Evolutionary conservation across 164 flowering plant species (phyloP), one percentile per base, ranked within the genome.

Genomic region (Hamamelis virginiana): DNA sequence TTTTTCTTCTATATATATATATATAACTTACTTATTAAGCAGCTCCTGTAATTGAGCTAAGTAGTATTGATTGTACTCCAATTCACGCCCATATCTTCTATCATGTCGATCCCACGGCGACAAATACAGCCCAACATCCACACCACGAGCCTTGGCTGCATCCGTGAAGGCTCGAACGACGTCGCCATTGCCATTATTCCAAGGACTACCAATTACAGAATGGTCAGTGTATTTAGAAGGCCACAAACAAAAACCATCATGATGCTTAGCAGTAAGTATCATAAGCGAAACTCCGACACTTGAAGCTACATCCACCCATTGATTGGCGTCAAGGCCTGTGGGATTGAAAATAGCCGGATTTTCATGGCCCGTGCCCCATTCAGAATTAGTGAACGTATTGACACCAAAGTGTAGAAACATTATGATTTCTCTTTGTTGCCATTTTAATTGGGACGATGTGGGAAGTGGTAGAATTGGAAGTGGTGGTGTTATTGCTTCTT

Each of bases 21-120:
- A 38, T 14, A n/a, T 13, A 43, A 62, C 58, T 70, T 65, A 88
- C 97, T 79, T 83, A 18, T 58, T 80, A 45, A 92, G 89, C 1
- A 94, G 83, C 74, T 94, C 98, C 75, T 89, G 96, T 50, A 94
- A 70, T 52, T 94, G 98, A 53, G 89, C 98, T 72, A 94, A 68
- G 76, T 94, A 94, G 65, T 78, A 94, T 69, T 92, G 89, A 53
- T 94, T 94, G 74, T 94, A 94, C 67, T 62, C 51, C 68, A 69
- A 28, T 18, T 82, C 79, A 5, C 69, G 71, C 6, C 97, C 97
- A 59, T 94, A 94, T 77, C 95, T 79, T 4, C 51, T 72, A 50
- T 94, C 98, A 75, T 94, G 98, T 0, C 91, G 80, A 76, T 94
- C 98, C 98, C 98, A 94, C 11, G 98, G 98, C 2, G 98, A 94